Percentiles rank a stretch among this genome's conserved stretches.
These are phyloP conservation scores for Blastocystis sp. DNA, from an alignment of 352 stramenopile species.

Conservation along the genomic window DNA sequence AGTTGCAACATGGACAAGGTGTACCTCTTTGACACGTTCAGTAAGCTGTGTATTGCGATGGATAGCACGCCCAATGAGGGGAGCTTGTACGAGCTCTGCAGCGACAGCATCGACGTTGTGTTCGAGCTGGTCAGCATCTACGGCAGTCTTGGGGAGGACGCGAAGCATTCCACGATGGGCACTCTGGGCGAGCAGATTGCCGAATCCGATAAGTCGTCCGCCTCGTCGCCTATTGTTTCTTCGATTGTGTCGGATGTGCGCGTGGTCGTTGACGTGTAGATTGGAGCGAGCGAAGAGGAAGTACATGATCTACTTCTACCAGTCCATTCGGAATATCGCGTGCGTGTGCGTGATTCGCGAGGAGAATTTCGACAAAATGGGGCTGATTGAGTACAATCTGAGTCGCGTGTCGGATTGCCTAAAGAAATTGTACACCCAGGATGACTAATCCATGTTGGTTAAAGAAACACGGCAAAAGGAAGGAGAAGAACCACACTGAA, in stretches of 20 bases:
- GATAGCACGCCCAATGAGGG: slow-evolving; percentile 61
- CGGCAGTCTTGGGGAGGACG: neutral
- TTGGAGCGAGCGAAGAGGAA: slow-evolving; percentile 67
- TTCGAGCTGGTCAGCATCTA: slow-evolving; percentile 71
- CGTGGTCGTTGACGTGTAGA: neutral
- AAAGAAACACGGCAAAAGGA: neutral
- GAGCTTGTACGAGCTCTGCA: slow-evolving; percentile 69
- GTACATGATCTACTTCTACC: slow-evolving; percentile 69
- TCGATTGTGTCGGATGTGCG: slow-evolving; percentile 46
- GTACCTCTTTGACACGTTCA: slow-evolving; percentile 70
- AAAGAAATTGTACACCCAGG: slow-evolving; percentile 36
- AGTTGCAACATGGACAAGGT: slow-evolving; percentile 73
- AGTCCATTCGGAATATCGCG: slow-evolving; percentile 58
- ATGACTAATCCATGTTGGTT: slow-evolving; percentile 66
- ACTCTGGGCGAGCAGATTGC: neutral
- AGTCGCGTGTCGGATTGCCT: slow-evolving; percentile 40
- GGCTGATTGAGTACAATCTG: slow-evolving; percentile 67
- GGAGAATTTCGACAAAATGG: slow-evolving; percentile 70
- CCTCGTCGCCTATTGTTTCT: neutral
- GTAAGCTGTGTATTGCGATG: slow-evolving; percentile 71
- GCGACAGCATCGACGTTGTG: slow-evolving; percentile 72
- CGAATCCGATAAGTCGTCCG: neutral
- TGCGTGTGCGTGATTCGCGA: slow-evolving; percentile 68
- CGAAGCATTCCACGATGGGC: neutral
- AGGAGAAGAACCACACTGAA: neutral